Conservation (phyloP, 345 rosid genomes). For the Eucalyptus rudis region DNA sequence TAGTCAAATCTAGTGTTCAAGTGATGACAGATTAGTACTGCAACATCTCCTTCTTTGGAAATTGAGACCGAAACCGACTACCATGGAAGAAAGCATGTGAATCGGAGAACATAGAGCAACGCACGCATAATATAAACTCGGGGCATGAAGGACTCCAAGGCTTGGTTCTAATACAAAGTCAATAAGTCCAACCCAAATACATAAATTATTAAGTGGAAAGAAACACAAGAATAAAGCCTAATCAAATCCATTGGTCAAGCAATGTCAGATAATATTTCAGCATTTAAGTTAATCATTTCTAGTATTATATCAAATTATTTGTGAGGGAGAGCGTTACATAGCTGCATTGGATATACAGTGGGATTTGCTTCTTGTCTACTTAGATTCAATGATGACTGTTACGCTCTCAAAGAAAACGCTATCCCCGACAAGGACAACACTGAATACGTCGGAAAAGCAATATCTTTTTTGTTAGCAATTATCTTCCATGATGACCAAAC, state of each 20-base stretch:
- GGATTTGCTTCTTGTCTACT: background rate
- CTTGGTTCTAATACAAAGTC: background rate
- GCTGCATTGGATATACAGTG: background rate
- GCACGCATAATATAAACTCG: background rate
- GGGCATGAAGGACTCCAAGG: background rate
- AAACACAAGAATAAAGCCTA: background rate
- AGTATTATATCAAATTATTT: no score
- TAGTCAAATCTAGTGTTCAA: background rate
- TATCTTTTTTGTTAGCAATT: background rate
- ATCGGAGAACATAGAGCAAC: background rate
- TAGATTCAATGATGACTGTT: background rate
- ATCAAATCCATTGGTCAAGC: background rate
- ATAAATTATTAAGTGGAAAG: background rate
- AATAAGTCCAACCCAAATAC: background rate
- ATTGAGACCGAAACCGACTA: background rate
- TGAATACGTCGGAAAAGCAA: background rate
- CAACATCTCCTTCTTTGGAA: background rate
- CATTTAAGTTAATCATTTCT: background rate
- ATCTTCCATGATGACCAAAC: background rate
- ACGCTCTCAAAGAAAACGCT: background rate
- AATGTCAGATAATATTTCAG: background rate
- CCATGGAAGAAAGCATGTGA: background rate
- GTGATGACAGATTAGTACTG: background rate
- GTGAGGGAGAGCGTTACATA: background rate
- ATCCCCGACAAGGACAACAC: background rate